A percentile compares a stretch with the other conserved stretches of the same genome.
These are phyloP conservation scores for Aegilops bicornis DNA, from an alignment of 176 grass and related monocot genomes.

Conservation along the genomic window DNA sequence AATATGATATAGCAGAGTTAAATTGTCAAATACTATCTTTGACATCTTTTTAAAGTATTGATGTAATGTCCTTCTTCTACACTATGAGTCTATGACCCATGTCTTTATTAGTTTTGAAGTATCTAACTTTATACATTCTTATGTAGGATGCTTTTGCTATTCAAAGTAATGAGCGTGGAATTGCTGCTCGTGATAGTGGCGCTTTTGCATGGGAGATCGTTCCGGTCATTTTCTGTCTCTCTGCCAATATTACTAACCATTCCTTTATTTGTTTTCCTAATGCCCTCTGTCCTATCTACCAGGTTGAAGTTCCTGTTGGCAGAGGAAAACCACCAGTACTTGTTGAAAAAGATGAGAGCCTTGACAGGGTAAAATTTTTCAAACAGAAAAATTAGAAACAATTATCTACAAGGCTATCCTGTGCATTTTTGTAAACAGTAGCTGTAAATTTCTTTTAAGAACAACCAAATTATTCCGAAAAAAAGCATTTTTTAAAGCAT, in stretches of 20 bases:
- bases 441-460: not conserved
- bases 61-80: slow-evolving; percentile 6
- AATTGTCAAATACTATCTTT: not conserved
- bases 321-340: slow-evolving; percentile 69
- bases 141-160: slow-evolving; percentile 81
- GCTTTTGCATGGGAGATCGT: slow-evolving; percentile 93
- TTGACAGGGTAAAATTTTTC: slow-evolving; percentile 66
- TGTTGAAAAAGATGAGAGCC: slow-evolving; percentile 87
- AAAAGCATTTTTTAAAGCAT: not conserved
- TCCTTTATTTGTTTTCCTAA: slow-evolving; percentile 25
- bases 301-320: slow-evolving; percentile 91
- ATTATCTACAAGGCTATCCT: not conserved
- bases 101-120: not conserved
- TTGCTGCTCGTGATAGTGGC: slow-evolving; percentile 78
- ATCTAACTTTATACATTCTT: slow-evolving; percentile 26
- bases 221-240: slow-evolving; percentile 50
- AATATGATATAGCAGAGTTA: not conserved
- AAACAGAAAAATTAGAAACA: not conserved
- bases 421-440: not conserved
- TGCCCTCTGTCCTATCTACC: slow-evolving; percentile 10
- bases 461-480: not conserved
- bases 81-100: no score
- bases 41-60: not conserved
- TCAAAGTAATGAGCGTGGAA: slow-evolving; percentile 95
- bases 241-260: not conserved